Evolutionary conservation across 192 early-diverging fungal species (phyloP).

Genomic region (Backusella psychrophila): DNA sequence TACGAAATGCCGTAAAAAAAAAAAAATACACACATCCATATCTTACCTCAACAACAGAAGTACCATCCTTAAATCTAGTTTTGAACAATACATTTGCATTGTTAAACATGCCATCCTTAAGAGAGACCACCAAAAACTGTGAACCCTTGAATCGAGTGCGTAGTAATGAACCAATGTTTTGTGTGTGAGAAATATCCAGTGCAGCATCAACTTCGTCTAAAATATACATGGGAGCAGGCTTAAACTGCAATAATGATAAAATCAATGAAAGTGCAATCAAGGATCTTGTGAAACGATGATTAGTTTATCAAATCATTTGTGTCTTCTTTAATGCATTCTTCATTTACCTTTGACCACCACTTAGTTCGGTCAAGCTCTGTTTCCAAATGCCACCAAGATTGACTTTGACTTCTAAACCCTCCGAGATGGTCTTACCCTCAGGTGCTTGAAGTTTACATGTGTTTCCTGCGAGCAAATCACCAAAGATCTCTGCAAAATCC

Average conservation of each 20-base stretch:
- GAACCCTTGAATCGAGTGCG: slow-evolving; percentile 91
- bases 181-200: slow-evolving; percentile 95
- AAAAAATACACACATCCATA: neutral
- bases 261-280: slow-evolving; percentile 96
- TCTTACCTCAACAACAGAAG: slow-evolving; percentile 82
- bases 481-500: slow-evolving; percentile 97
- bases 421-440: slow-evolving; percentile 74
- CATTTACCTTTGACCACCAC: slow-evolving; percentile 87
- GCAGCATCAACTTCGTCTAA: slow-evolving; percentile 99
- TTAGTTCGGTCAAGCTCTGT: slow-evolving; percentile 91
- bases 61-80: slow-evolving; percentile 92
- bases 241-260: slow-evolving; percentile 93
- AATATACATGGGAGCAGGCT: slow-evolving; percentile 99
- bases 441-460: slow-evolving; percentile 84
- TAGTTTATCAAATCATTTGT: neutral
- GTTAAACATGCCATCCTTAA: slow-evolving; percentile 99
- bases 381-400: slow-evolving; percentile 97
- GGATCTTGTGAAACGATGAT: slow-evolving; percentile 54
- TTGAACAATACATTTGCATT: slow-evolving; percentile 97
- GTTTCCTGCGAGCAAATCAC: slow-evolving; percentile 89
- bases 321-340: too few species aligned
- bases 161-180: slow-evolving; percentile 96
- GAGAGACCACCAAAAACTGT: slow-evolving; percentile 97
- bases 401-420: slow-evolving; percentile 94
- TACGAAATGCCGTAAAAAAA: neutral